Evolutionary conservation across 116 monocot genomes (phyloP).

Genomic region (Papilionanthe hybrid): DNA sequence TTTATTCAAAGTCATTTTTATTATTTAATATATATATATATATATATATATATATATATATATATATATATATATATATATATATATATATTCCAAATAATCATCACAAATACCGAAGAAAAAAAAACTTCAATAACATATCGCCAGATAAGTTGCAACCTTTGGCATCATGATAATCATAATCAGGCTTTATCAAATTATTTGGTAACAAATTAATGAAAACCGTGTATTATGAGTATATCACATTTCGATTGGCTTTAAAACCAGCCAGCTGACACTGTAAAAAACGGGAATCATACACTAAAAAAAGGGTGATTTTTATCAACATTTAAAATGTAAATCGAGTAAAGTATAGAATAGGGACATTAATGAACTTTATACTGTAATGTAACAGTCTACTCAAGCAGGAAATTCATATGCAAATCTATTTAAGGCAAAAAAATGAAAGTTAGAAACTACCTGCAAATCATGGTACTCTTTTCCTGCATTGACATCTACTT

Average conservation of each 20-base stretch:
- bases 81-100: background rate
- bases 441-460: constrained; percentile 35
- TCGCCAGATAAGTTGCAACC: background rate
- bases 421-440: background rate
- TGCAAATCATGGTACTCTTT: constrained; percentile 95
- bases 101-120: background rate
- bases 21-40: too few relatives aligned
- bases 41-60: too few relatives aligned
- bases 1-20: background rate
- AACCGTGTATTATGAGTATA: background rate
- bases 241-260: background rate
- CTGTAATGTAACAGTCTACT: background rate
- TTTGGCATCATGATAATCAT: background rate
- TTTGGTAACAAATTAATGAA: background rate
- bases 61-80: too few relatives aligned
- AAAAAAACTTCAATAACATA: background rate
- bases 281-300: background rate
- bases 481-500: constrained; percentile 69
- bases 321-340: background rate
- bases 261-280: background rate
- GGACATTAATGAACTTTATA: background rate
- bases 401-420: background rate
- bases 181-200: background rate
- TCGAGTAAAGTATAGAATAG: background rate
- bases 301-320: background rate